Evolutionary conservation across 768 basidiomycete genomes (phyloP).

Genomic region (Pulveroboletus sp.): DNA sequence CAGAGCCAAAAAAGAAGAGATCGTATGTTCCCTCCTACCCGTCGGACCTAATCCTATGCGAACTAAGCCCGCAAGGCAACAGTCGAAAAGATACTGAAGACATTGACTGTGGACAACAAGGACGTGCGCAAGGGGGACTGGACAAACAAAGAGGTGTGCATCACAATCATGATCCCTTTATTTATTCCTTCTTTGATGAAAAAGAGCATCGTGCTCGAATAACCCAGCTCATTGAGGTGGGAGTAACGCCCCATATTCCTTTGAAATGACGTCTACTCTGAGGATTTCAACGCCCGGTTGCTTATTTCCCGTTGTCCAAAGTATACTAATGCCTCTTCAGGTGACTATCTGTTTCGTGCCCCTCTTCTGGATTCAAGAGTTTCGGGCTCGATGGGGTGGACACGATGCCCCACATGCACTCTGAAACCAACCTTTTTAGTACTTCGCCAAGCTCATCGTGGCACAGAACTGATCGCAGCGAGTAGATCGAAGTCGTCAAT

Average conservation of each 20-base stretch:
- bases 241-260: constrained; percentile 82
- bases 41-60: constrained; percentile 3
- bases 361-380: constrained; percentile 52
- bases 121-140: constrained; percentile 93
- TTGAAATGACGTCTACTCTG: constrained; percentile 59
- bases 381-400: constrained; percentile 71
- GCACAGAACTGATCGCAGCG: constrained; percentile 11
- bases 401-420: constrained; percentile 67
- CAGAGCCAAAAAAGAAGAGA: constrained; percentile 95
- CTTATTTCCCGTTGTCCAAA: not conserved
- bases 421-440: constrained; percentile 1
- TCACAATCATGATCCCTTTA: not conserved
- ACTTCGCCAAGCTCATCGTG: not conserved
- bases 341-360: constrained; percentile 13
- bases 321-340: constrained; percentile 14
- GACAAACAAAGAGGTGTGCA: constrained; percentile 91
- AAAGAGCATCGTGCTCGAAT: constrained; percentile 77
- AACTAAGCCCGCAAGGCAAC: constrained; percentile 50
- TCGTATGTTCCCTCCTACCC: constrained; percentile 45
- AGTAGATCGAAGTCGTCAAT: constrained; percentile 87
- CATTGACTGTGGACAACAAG: constrained; percentile 72
- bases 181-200: constrained; percentile 45
- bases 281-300: constrained; percentile 16
- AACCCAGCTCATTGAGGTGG: constrained; percentile 97
- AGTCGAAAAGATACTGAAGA: constrained; percentile 80